A percentile compares a stretch with the other conserved stretches of the same genome.
These are phyloP conservation scores for Candida manassasensis DNA, from an alignment of 805 yeast genomes.

Conservation along the genomic window DNA sequence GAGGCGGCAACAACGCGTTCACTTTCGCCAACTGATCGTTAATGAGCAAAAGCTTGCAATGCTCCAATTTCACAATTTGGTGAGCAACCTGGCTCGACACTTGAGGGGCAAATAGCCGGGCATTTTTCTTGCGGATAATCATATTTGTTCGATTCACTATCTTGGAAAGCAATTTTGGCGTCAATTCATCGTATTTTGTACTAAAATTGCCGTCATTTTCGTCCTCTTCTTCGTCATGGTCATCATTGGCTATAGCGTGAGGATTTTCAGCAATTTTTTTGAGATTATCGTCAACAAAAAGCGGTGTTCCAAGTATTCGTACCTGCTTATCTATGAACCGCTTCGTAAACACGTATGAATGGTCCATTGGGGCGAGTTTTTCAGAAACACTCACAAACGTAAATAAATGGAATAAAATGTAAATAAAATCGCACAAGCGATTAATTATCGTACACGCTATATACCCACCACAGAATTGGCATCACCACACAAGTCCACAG, in stretches of 20 bases:
- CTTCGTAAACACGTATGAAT: conserved; percentile 27
- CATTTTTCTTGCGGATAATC: neutral
- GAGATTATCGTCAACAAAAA: conserved; percentile 16
- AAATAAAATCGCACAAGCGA: too few relatives aligned
- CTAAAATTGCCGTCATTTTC: conserved; percentile 7
- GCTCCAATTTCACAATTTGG: conserved; percentile 32
- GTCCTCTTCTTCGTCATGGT: conserved; percentile 20
- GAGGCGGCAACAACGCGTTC: conserved; percentile 20
- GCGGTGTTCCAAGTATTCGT: conserved; percentile 24
- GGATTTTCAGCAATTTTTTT: conserved; percentile 11
- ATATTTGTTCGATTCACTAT: conserved; percentile 1
- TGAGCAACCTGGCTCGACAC: conserved; percentile 33
- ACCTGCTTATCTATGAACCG: conserved; percentile 30
- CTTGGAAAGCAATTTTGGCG: conserved; percentile 8
- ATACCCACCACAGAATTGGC: too few relatives aligned
- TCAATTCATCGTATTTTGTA: conserved; percentile 7
- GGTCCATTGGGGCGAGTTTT: conserved; percentile 8
- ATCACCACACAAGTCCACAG: too few relatives aligned
- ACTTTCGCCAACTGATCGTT: conserved; percentile 22
- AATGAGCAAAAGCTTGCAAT: conserved; percentile 22
- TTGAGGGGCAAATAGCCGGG: conserved; percentile 17
- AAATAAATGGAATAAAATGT: neutral
- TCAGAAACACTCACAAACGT: neutral
- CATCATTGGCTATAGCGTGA: conserved; percentile 8
- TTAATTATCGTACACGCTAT: too few relatives aligned